Evolutionary conservation across 2,329 filamentous ascomycete genomes (phyloP), one percentile per base, ranked within the genome.

Genomic region (Scopulariopsis brevicaulis): DNA sequence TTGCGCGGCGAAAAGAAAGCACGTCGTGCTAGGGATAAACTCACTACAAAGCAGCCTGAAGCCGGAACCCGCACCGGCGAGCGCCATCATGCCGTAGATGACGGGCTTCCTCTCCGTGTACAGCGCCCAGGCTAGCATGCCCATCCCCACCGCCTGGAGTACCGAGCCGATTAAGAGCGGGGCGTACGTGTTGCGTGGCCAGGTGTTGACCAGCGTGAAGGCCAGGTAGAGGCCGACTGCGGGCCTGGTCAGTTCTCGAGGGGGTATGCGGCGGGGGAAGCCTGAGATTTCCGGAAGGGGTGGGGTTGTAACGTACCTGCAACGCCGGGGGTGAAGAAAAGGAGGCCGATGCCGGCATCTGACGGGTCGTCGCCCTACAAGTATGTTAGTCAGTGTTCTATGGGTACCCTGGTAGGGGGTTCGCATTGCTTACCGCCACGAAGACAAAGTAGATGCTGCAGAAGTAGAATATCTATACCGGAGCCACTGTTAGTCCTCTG

Each of bases 401-500:
- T 11, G n/a, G 11, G 20, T 18, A 1, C 40, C 18, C 7, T 46
- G 3, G 15, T 18, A 7, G 14, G 14, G 6, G 6, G 6, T 8
- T n/a, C 7, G 40, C 3, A 3, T 7, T 18, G 8, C 35, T 18
- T 55, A 55, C 54, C 10, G 82, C 71, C 0, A 87, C 84, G 18
- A 86, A 70, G 1, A 81, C 80, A 66, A 87, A 88, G 67, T 87
- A 89, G 20, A 87, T 77, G 18, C 81, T 82, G 62, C 85, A 81
- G 63, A 87, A 89, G 67, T 88, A 89, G 62, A 87, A 80, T 1
- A 53, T 28, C 43, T 51, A n/a, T 24, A 24, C 22, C 46, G 20
- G 12, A 22, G 4, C 22, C 84, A 79, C 70, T 70, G 25, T 40
- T 48, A 48, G 20, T 4, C 4, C n/a, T 2, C 43, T 3, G 43